Base-by-base conservation (phyloP, 2,329 filamentous ascomycete species). In the Didymella sp. region DNA sequence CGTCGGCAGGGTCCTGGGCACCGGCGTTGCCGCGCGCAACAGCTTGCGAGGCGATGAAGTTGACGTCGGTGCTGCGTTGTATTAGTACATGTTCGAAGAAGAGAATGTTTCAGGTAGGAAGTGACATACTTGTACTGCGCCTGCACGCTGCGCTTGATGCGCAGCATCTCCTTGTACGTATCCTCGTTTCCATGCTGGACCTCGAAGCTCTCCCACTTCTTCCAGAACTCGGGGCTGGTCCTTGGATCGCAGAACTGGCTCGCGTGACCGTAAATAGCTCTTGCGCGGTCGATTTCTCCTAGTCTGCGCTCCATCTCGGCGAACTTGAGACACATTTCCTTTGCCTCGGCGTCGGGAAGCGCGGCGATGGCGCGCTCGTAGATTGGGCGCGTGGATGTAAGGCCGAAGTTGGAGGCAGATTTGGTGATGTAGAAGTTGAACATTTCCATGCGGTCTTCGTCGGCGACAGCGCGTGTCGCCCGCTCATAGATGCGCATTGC, bases 381-480 rank as follows among this genome's bases (percentile, higher is more conserved):
- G 68, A 99, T 99, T 0, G 92, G 89, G 48, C 95, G 83, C 3
- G 95, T 97, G 0, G 95, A 98, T 0, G 95, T 93, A 48, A 99
- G 85, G 28, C 96, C 95, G 71, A 99, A 99, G 78, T 99, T 99
- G 19, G 92, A 96, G 1, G 95, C 95, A 0, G 93, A 97, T 76
- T 99, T 98, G 56, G 94, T 98, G 73, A 99, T 97, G 81, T 99
- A 99, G 74, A 98, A 96, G 76, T 96, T 95, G 81, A 97, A 99
- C 93, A 99, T 97, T 70, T 96, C 92, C 58, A 93, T 89, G 49
- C 92, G 85, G 76, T 99, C 94, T 71, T 97, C 94, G 70, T 99
- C 95, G 13, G 91, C 89, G 3, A 99, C 96, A 12, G 94, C 93
- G 28, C 95, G 87, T 5, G 95, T 99, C 7, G 95, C 95, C 56